These are phyloP conservation scores for Juglanconis sp. DNA, from an alignment of 2,329 filamentous ascomycete genomes.

Conservation along the genomic window DNA sequence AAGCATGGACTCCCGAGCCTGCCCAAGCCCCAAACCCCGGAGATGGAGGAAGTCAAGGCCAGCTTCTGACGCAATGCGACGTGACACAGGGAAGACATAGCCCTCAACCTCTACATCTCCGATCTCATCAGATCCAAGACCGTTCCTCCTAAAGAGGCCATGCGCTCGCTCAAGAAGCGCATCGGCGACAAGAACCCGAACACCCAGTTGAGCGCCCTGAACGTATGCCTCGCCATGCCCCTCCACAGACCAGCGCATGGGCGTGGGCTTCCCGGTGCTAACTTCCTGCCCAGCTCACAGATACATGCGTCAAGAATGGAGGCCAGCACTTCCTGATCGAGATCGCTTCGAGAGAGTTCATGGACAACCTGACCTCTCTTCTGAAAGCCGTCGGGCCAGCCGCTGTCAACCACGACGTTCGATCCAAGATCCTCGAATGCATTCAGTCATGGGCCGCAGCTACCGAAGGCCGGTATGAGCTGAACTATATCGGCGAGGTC, in stretches of 20 bases:
- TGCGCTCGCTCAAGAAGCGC: conserved; percentile 90
- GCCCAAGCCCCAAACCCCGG: background rate
- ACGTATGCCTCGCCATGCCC: conserved; percentile 51
- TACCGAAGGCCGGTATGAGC: conserved; percentile 77
- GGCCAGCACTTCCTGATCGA: conserved; percentile 92
- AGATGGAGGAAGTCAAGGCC: background rate
- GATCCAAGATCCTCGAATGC: conserved; percentile 84
- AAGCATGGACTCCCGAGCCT: conserved; percentile 32
- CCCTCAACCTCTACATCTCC: conserved; percentile 95
- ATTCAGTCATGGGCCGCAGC: conserved; percentile 92
- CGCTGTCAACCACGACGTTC: conserved; percentile 80
- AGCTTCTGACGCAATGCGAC: conserved; percentile 18
- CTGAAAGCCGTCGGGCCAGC: conserved; percentile 74
- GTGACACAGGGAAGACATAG: conserved; percentile 78
- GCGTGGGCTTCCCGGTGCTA: background rate
- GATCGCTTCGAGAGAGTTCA: conserved; percentile 94
- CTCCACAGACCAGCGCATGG: background rate
- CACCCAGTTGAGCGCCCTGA: conserved; percentile 89
- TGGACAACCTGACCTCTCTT: conserved; percentile 92
- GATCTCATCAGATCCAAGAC: conserved; percentile 97
- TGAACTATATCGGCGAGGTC: conserved; percentile 83
- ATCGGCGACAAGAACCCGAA: conserved; percentile 98
- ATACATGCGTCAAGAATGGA: conserved; percentile 98
- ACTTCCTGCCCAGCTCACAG: conserved; percentile 64
- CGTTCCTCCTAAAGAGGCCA: conserved; percentile 94